Conservation (phyloP, 2,329 filamentous ascomycete genomes). For the Talaromyces funiculosus region DNA sequence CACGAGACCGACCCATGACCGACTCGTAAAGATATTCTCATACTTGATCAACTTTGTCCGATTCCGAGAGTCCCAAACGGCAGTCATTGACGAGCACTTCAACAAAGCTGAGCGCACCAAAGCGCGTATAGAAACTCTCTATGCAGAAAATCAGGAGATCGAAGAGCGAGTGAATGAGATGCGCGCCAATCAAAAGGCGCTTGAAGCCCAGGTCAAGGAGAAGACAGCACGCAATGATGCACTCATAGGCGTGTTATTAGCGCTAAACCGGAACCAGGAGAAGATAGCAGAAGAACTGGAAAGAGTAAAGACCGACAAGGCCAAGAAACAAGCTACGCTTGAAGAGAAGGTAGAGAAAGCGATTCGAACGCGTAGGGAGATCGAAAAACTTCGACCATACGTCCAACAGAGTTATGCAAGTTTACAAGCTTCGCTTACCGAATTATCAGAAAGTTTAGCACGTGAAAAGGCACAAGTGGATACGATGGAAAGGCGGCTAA, state of each 20-base stretch:
- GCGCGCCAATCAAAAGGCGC: constrained; percentile 69
- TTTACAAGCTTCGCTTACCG: constrained; percentile 73
- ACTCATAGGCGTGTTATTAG: constrained; percentile 72
- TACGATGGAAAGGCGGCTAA: constrained; percentile 74
- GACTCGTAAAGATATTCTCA: constrained; percentile 90
- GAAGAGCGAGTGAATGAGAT: constrained; percentile 75
- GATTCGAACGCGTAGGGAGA: constrained; percentile 72
- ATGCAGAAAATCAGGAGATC: constrained; percentile 80
- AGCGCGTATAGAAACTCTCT: constrained; percentile 77
- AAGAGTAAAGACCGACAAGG: constrained; percentile 73
- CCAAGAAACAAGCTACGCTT: constrained; percentile 59
- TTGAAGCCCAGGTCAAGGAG: constrained; percentile 75
- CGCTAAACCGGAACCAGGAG: constrained; percentile 76
- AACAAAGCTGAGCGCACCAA: constrained; percentile 86
- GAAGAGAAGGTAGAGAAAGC: constrained; percentile 48
- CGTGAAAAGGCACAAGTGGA: constrained; percentile 82
- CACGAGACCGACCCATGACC: constrained; percentile 82
- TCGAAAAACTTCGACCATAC: constrained; percentile 83
- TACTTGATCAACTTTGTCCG: constrained; percentile 99
- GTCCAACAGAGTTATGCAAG: constrained; percentile 80
- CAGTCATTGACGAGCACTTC: constrained; percentile 86
- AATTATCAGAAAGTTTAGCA: constrained; percentile 71
- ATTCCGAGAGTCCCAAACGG: constrained; percentile 88
- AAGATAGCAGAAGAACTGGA: constrained; percentile 77
- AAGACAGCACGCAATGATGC: constrained; percentile 84